phyloP scores from a whole-genome alignment of 257 asterid genomes.

The Plectranthus barbatus region DNA sequence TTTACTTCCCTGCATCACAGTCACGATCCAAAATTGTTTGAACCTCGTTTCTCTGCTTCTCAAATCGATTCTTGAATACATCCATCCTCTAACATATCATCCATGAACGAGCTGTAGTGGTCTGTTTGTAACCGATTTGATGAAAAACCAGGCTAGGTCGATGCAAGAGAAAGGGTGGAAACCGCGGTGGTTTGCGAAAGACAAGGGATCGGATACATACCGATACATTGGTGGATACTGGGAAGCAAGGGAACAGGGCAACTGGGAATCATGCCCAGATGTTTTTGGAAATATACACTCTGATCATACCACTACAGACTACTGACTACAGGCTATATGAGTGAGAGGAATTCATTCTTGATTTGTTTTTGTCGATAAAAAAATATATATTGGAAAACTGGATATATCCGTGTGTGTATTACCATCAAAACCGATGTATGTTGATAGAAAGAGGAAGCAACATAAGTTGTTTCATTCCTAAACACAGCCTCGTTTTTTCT shows the following conservation, averaged over 20 bases:
- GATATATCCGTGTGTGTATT: slow-evolving; percentile 7
- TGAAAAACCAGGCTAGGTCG: slow-evolving; percentile 59
- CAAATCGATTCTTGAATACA: no score
- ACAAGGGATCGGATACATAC: slow-evolving; percentile 40
- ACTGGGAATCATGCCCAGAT: slow-evolving; percentile 83
- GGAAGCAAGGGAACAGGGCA: slow-evolving; percentile 79
- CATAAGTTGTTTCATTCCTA: slow-evolving; percentile 15
- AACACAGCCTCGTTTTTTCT: neutral
- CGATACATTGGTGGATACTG: slow-evolving; percentile 79
- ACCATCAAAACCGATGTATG: slow-evolving; percentile 3
- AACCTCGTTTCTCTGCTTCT: neutral
- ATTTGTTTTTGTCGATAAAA: slow-evolving; percentile 14
- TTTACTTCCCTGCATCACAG: neutral
- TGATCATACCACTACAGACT: slow-evolving; percentile 41
- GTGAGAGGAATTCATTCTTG: neutral
- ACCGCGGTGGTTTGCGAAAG: slow-evolving; percentile 74
- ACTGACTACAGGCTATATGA: no score
- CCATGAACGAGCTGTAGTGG: neutral
- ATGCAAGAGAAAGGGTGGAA: slow-evolving; percentile 97
- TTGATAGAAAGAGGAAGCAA: slow-evolving; percentile 12
- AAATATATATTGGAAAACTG: slow-evolving; percentile 1
- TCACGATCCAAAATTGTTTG: neutral
- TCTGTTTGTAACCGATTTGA: neutral
- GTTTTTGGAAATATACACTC: slow-evolving; percentile 66
- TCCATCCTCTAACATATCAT: neutral